These are phyloP conservation scores for Xylariaceae sp. DNA, from an alignment of 2,329 filamentous ascomycete genomes.

Conservation along the genomic window DNA sequence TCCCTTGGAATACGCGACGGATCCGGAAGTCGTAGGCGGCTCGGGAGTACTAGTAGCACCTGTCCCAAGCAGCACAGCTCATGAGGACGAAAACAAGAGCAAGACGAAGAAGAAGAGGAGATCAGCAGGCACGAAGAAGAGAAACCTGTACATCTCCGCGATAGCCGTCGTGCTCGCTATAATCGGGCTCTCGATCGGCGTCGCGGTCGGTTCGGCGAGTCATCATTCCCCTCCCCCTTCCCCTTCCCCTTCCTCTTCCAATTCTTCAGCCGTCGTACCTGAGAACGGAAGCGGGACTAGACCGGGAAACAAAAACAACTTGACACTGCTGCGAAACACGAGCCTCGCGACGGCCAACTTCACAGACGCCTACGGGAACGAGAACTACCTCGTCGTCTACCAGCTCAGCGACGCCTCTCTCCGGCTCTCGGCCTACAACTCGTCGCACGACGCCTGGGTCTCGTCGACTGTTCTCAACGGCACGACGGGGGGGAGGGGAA, in stretches of 20 bases:
- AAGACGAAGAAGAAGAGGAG: not conserved
- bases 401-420: conserved; percentile 25
- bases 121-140: not conserved
- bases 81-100: too few species aligned
- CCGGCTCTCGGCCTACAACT: conserved; percentile 26
- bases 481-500: conserved; percentile 10
- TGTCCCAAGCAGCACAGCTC: too few species aligned
- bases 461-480: conserved; percentile 25
- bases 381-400: conserved; percentile 25
- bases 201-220: conserved; percentile 9
- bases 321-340: conserved; percentile 12
- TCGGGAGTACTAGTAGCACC: too few species aligned
- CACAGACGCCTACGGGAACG: conserved; percentile 22
- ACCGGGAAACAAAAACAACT: too few species aligned
- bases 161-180: not conserved
- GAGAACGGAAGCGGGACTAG: not conserved
- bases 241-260: too few species aligned
- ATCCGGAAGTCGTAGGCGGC: too few species aligned
- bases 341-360: conserved; percentile 27
- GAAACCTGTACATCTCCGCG: not conserved
- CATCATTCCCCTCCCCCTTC: too few species aligned
- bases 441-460: conserved; percentile 23
- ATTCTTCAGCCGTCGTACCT: too few species aligned
- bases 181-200: not conserved
- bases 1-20: too few species aligned